Percentiles rank a stretch among this genome's conserved stretches.
Conservation (phyloP, 345 rosid species). For the Acer yangbiense region DNA sequence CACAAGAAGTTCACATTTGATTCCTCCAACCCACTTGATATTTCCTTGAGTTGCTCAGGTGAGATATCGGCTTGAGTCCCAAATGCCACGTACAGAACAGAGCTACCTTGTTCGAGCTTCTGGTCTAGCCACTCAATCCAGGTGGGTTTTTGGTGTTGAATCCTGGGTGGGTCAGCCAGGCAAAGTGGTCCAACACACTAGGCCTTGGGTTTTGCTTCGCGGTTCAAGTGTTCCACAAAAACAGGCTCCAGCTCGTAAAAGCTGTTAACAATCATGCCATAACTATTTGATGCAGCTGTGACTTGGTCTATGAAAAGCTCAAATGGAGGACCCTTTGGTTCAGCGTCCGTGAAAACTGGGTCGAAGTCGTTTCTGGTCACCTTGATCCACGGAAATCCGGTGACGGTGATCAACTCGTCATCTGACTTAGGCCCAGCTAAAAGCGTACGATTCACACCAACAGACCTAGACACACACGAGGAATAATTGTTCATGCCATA, state of each 20-base stretch:
- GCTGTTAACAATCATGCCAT: constrained; percentile 53
- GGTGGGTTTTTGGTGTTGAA: constrained; percentile 28
- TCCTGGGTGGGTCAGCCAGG: constrained; percentile 29
- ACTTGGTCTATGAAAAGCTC: constrained; percentile 23
- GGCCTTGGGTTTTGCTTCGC: constrained; percentile 9
- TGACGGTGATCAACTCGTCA: constrained; percentile 48
- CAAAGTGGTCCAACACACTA: constrained; percentile 72
- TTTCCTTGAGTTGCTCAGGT: constrained; percentile 49
- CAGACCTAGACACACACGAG: constrained; percentile 9
- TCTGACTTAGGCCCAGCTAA: constrained; percentile 25
- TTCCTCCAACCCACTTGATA: constrained; percentile 57
- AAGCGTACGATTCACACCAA: background rate
- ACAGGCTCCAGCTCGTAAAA: constrained; percentile 70
- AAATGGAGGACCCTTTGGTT: constrained; percentile 9
- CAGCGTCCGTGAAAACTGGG: background rate
- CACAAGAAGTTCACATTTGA: constrained; percentile 62
- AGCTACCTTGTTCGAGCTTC: constrained; percentile 41
- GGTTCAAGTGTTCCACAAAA: constrained; percentile 44
- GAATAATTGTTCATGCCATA: constrained; percentile 50
- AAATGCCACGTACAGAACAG: constrained; percentile 76
- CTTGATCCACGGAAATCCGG: constrained; percentile 71
- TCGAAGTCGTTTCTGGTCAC: constrained; percentile 48
- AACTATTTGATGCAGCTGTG: constrained; percentile 25
- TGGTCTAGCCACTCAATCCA: constrained; percentile 72
- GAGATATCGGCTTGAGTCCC: constrained; percentile 77